Evolutionary conservation across 2,329 filamentous ascomycete species (phyloP).

Genomic region (Fusarium cicatricum): DNA sequence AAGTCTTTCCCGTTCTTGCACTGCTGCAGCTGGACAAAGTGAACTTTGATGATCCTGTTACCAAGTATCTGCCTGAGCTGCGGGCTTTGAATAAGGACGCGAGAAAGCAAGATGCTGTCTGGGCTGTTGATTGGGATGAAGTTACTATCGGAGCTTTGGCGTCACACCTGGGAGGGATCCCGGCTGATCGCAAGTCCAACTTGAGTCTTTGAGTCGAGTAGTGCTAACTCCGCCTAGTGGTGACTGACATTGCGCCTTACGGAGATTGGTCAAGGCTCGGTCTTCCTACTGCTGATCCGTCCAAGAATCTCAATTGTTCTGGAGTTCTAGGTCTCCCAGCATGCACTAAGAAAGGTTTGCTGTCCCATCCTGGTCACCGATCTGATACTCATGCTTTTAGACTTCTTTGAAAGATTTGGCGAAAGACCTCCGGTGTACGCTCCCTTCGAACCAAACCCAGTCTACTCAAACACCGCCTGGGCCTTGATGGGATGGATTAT

Average conservation of each 20-base stretch:
- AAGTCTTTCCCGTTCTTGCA: constrained; percentile 10
- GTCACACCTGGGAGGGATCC: constrained; percentile 7
- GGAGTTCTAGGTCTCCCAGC: constrained; percentile 3
- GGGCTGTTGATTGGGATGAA: constrained; percentile 17
- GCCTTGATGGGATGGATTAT: constrained; percentile 10
- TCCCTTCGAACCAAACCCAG: background rate
- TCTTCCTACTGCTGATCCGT: background rate
- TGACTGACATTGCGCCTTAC: constrained; percentile 11
- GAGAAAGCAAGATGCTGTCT: constrained; percentile 9
- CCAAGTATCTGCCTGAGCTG: constrained; percentile 19
- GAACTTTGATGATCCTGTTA: constrained; percentile 6
- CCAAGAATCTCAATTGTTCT: constrained; percentile 17
- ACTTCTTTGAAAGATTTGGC: constrained; percentile 11
- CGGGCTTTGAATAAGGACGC: constrained; percentile 8
- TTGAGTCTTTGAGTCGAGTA: accelerated
- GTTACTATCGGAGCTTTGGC: constrained; percentile 12
- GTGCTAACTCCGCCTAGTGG: background rate
- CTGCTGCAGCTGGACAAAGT: constrained; percentile 5
- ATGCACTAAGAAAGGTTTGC: background rate
- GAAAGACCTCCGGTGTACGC: constrained; percentile 16
- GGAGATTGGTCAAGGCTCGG: constrained; percentile 22
- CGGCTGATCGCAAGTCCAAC: constrained; percentile 4
- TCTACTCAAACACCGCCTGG: constrained; percentile 11
- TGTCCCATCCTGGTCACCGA: no score
- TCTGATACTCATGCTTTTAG: background rate